These are phyloP conservation scores for Podospora australis DNA, from an alignment of 495 filamentous ascomycete species.

Conservation along the genomic window DNA sequence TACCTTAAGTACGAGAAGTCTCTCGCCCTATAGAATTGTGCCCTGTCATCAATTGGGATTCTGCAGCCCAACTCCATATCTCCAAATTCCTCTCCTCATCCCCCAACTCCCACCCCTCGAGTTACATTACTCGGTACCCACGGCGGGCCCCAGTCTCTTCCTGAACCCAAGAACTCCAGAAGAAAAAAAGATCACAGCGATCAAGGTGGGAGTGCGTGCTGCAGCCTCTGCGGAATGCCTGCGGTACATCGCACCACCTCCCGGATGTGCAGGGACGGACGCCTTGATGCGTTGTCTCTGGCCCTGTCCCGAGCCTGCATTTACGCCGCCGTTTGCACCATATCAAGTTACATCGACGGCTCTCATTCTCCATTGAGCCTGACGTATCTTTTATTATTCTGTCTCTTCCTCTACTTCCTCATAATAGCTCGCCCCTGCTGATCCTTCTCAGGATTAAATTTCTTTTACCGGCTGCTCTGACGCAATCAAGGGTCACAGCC, in stretches of 20 bases:
- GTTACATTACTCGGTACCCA: constrained; percentile 29
- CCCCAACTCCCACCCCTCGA: constrained; percentile 18
- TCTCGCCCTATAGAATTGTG: constrained; percentile 31
- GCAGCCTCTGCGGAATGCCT: too few relatives aligned
- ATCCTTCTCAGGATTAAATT: not conserved
- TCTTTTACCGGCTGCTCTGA: constrained; percentile 8
- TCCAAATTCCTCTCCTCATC: constrained; percentile 28
- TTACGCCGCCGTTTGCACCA: too few relatives aligned
- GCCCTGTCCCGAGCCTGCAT: too few relatives aligned
- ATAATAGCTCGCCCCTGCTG: constrained; percentile 11
- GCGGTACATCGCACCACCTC: constrained; percentile 8
- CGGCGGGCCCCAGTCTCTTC: constrained; percentile 17
- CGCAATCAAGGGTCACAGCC: constrained; percentile 11
- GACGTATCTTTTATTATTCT: too few relatives aligned
- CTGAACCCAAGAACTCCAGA: constrained; percentile 12
- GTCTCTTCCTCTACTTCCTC: too few relatives aligned
- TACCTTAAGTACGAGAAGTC: too few relatives aligned
- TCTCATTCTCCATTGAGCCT: too few relatives aligned
- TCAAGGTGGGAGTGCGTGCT: constrained; percentile 13
- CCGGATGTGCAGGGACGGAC: constrained; percentile 22
- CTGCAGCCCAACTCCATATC: constrained; percentile 20
- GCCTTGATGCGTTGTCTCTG: constrained; percentile 32
- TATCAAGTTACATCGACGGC: too few relatives aligned
- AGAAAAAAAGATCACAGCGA: constrained; percentile 4
- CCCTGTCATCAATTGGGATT: constrained; percentile 31